These are phyloP conservation scores for Xylariales sp. DNA, from an alignment of 2,329 filamentous ascomycete genomes.

Conservation along the genomic window DNA sequence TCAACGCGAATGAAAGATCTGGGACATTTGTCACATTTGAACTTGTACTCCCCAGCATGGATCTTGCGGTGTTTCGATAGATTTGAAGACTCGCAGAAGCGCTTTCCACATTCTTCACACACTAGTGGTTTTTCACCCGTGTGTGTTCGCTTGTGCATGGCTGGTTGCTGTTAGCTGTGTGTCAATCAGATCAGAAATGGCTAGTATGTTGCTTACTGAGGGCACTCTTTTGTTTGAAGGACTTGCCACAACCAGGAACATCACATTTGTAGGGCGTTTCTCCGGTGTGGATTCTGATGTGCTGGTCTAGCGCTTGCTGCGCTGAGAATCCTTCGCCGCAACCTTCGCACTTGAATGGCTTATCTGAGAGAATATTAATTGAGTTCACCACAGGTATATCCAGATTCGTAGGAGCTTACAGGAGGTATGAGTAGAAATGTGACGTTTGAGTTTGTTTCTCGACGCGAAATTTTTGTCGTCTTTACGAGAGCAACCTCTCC, in stretches of 20 bases:
- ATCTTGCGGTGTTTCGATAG: slow-evolving; percentile 62
- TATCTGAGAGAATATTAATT: slow-evolving; percentile 39
- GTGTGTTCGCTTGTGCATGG: slow-evolving; percentile 65
- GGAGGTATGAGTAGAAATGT: slow-evolving; percentile 27
- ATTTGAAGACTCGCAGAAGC: slow-evolving; percentile 63
- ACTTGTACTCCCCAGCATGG: slow-evolving; percentile 49
- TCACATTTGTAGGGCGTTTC: slow-evolving; percentile 59
- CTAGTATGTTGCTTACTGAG: slow-evolving; percentile 52
- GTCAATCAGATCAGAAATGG: background rate
- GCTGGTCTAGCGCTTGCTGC: slow-evolving; percentile 63
- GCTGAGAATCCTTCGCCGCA: slow-evolving; percentile 60
- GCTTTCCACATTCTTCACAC: slow-evolving; percentile 54
- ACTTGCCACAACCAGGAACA: slow-evolving; percentile 44
- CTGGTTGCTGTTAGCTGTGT: slow-evolving; percentile 26
- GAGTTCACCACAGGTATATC: background rate
- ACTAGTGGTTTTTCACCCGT: slow-evolving; percentile 60
- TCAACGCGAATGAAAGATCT: slow-evolving; percentile 57
- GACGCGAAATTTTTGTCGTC: slow-evolving; percentile 22
- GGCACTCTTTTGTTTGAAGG: slow-evolving; percentile 64
- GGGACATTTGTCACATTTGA: slow-evolving; percentile 45
- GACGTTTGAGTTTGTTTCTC: slow-evolving; percentile 25
- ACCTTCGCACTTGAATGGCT: slow-evolving; percentile 51
- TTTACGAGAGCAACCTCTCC: slow-evolving; percentile 22
- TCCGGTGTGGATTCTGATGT: slow-evolving; percentile 62
- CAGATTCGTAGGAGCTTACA: slow-evolving; percentile 12